These are phyloP conservation scores for Gyrodon lividus DNA, from an alignment of 768 basidiomycete species.

Conservation along the genomic window DNA sequence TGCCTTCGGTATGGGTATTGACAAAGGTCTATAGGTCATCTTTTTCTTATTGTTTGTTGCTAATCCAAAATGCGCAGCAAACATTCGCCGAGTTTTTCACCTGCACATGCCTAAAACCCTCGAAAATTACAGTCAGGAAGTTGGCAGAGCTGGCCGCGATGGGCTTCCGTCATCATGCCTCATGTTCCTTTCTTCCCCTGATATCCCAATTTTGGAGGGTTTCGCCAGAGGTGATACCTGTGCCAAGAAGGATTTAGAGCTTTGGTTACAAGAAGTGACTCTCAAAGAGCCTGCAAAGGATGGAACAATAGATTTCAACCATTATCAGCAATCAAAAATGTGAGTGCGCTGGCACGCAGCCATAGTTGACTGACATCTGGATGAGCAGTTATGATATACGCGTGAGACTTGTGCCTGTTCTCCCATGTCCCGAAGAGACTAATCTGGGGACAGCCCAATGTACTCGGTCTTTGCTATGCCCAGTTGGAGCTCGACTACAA, in stretches of 20 bases:
- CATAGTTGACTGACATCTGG: background rate
- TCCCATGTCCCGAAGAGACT: background rate
- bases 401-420: conserved; percentile 19
- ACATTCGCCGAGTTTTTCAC: conserved; percentile 42
- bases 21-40: conserved; percentile 28
- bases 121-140: conserved; percentile 47
- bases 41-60: background rate
- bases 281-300: conserved; percentile 36
- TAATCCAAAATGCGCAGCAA: conserved; percentile 13
- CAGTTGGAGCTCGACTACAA: conserved; percentile 47
- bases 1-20: conserved; percentile 49
- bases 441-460: conserved; percentile 33
- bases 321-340: conserved; percentile 40
- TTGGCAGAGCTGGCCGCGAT: conserved; percentile 45
- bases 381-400: conserved; percentile 40
- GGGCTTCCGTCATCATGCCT: conserved; percentile 42
- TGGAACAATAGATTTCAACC: conserved; percentile 40
- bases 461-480: conserved; percentile 45
- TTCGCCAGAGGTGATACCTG: conserved; percentile 51
- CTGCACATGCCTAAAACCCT: conserved; percentile 45
- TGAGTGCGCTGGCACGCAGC: conserved; percentile 18
- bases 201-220: conserved; percentile 47
- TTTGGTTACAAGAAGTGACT: conserved; percentile 42
- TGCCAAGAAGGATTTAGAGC: conserved; percentile 35
- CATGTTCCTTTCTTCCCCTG: conserved; percentile 42